Conservation (phyloP, 176 grass and related monocot species). For the Alopecurus myosuroides region DNA sequence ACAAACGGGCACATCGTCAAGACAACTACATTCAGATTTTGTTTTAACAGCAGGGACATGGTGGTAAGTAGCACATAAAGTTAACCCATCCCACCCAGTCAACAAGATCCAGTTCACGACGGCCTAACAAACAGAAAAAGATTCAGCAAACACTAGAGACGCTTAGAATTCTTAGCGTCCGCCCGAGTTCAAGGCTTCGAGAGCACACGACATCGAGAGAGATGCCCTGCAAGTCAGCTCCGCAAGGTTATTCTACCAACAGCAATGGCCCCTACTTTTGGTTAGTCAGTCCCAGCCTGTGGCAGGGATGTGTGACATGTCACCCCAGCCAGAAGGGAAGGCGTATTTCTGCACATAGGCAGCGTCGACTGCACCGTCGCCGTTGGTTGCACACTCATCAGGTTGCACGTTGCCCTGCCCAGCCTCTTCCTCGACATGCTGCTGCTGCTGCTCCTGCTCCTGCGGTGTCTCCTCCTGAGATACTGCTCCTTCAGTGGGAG, state of each 20-base stretch:
- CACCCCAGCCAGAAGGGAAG: conserved; percentile 47
- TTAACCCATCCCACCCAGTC: not conserved
- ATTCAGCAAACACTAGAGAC: not conserved
- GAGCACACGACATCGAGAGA: not conserved
- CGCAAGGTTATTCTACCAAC: conserved; percentile 1
- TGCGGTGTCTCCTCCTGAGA: conserved; percentile 1
- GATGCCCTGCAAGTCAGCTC: not conserved
- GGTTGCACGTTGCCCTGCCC: not conserved
- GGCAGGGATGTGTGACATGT: conserved; percentile 34
- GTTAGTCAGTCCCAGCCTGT: conserved; percentile 52
- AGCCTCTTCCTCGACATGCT: conserved; percentile 4
- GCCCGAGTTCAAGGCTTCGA: not conserved
- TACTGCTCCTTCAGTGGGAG: not conserved
- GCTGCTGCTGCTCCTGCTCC: too few species aligned
- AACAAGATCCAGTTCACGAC: not conserved
- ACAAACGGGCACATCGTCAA: not conserved
- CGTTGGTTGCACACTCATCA: not conserved
- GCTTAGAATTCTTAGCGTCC: not conserved
- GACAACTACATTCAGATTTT: not conserved
- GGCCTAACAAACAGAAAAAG: not conserved
- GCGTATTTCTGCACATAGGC: conserved; percentile 1
- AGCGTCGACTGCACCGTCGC: not conserved
- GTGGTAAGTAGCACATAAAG: too few species aligned
- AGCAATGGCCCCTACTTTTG: not conserved
- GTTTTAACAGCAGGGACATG: not conserved